Evolutionary conservation across 2,329 filamentous ascomycete species (phyloP).

Genomic region (Lachnellula arida): DNA sequence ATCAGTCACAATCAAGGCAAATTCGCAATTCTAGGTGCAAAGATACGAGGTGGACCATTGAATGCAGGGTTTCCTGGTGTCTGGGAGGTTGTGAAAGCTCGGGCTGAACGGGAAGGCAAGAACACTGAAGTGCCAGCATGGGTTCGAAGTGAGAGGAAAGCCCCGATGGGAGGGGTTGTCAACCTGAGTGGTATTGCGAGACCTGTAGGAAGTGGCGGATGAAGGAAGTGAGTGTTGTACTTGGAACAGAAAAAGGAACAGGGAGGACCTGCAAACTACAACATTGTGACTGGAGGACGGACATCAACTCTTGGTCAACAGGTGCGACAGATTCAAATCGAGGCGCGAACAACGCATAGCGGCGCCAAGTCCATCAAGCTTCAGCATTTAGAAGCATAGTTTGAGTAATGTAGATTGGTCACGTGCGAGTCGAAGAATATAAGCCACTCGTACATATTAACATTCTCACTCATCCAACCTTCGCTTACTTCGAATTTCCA

Average conservation of each 20-base stretch:
- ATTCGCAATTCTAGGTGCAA: constrained; percentile 78
- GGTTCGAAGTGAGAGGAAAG: constrained; percentile 48
- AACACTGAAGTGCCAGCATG: constrained; percentile 64
- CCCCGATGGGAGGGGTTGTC: constrained; percentile 49
- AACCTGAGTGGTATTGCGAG: constrained; percentile 50
- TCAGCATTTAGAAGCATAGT: no score
- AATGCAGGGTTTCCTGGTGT: constrained; percentile 71
- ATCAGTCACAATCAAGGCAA: constrained; percentile 71
- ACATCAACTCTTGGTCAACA: no score
- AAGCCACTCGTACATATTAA: no score
- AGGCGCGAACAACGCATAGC: no score
- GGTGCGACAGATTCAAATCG: no score
- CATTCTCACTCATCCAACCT: no score
- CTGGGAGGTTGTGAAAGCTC: constrained; percentile 62
- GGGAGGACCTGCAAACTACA: background rate
- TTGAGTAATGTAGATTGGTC: no score
- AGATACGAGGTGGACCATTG: constrained; percentile 58
- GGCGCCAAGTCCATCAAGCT: no score
- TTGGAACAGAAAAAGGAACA: background rate
- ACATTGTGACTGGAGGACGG: background rate
- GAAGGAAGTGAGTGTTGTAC: background rate
- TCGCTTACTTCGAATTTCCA: no score
- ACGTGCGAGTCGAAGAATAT: no score
- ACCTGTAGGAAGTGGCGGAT: constrained; percentile 37
- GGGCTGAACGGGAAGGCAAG: constrained; percentile 51